Evolutionary conservation across 169 alveolate species (phyloP), one percentile per base, ranked within the genome.

Genomic region (Cryptosporidium sp.): DNA sequence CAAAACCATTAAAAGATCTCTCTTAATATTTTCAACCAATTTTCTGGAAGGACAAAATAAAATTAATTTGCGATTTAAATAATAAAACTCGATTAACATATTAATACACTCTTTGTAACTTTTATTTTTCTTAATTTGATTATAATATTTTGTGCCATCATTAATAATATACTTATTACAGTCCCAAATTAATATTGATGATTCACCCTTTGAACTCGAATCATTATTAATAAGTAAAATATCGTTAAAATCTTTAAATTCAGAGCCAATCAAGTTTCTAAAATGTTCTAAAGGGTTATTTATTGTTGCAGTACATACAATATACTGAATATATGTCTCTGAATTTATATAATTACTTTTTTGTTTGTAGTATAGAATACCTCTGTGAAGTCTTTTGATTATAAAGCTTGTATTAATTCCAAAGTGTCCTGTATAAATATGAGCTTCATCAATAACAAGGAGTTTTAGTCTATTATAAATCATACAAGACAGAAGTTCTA

Each of bases 371-470:
- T 62, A 80, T 23, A 26, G 65, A n/a, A 80, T 80, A 21, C 80
- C 62, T 62, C 89, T 41, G 10, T 29, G 1, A 9, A 80, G 70
- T 43, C 93, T 73, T 39, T 73, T 45, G 35, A 89, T 1, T 18
- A 89, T 68, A 33, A 58, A 80, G 33, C 91, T 84, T 14, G 89
- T 71, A 71, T 89, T 85, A 16, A 70, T 55, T 29, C 93, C 93
- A 69, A 84, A 89, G 48, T 86, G 62, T 0, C 93, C 93, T 23
- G 86, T 84, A 69, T 89, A 89, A 37, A 84, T 61, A 71, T 89
- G 93, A 69, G 86, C 91, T 65, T 89, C 93, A 68, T 89, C 93
- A 23, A 89, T 62, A 3, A 89, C 91, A 16, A 89, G 45, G 14
- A 89, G 58, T 39, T 61, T 67, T 23, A 89, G 65, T 21, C 84